These are phyloP conservation scores for Phaseolus coccineus DNA, from an alignment of 331 rosid species.

Conservation along the genomic window DNA sequence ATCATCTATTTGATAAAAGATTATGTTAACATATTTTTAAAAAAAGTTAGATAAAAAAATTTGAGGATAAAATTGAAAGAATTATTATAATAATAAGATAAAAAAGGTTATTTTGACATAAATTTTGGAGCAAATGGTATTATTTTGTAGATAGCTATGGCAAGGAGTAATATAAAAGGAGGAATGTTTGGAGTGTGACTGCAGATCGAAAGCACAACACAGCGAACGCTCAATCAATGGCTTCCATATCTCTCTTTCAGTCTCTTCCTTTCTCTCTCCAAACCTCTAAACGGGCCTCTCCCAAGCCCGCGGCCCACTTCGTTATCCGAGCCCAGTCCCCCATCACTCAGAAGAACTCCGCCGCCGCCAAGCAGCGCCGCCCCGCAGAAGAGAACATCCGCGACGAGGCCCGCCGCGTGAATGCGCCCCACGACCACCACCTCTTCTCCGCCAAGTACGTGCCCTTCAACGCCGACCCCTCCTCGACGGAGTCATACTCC, in stretches of 20 bases:
- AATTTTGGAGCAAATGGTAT: no score
- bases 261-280: slow-evolving; percentile 14
- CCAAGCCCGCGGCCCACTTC: slow-evolving; percentile 18
- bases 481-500: slow-evolving; percentile 67
- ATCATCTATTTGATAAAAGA: no score
- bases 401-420: slow-evolving; percentile 74
- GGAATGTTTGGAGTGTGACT: no score
- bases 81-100: no score
- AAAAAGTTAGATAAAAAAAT: no score
- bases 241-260: slow-evolving; percentile 34
- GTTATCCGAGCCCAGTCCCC: slow-evolving; percentile 34
- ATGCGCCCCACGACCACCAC: slow-evolving; percentile 45
- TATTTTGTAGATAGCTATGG: no score
- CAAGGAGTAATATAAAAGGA: no score
- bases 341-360: neutral
- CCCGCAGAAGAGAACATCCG: slow-evolving; percentile 68
- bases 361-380: slow-evolving; percentile 57
- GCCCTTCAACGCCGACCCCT: slow-evolving; percentile 66
- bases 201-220: no score
- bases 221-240: neutral
- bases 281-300: neutral
- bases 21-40: no score
- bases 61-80: no score
- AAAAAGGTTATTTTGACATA: no score
- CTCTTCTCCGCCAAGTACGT: slow-evolving; percentile 70